Base-by-base conservation (phyloP, 495 filamentous ascomycete species). In the Xylaria cubensis region DNA sequence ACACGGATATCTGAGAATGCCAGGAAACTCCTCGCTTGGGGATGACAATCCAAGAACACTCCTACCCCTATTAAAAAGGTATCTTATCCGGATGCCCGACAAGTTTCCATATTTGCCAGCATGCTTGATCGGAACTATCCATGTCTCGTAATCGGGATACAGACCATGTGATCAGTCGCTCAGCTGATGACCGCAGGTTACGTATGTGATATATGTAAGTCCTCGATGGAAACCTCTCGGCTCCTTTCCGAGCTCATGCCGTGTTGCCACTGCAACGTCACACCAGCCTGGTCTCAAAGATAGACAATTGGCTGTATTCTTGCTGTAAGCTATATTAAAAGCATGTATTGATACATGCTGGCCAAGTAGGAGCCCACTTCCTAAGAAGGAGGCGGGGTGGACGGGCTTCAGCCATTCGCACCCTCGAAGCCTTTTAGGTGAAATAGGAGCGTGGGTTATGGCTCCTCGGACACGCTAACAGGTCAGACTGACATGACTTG, bases 191-290 rank as follows among this genome's bases (percentile, higher is more conserved):
- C 34, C 7, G 24, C 19, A 56, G 65, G 50, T 36, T 55, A 56
- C 50, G 15, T 26, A 44, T 50, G 26, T 32, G 50, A 12, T 44
- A n/a, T 55, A n/a, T 55, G 50, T 44, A 42, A 29, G 50, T 24
- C 65, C 3, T 56, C 15, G 50, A 67, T 34, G 24, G 9, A 26
- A 46, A 36, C 26, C 19, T 24, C 21, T 44, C 21, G 21, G 34
- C 21, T 7, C 13, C 10, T 3, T 55, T 19, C 36, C 65, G 36
- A 67, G n/a, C 34, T 41, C 32, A 39, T 67, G 48, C 1, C 44
- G 19, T 2, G n/a, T n/a, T 67, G 36, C 21, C 21, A 56, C 8
- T 56, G 65, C 50, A 56, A 67, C 48, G 50, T 67, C 65, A 67
- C 48, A 50, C 9, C 21, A 46, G 64, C 50, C 34, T 17, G 13